Percentiles rank a stretch among this genome's conserved stretches.
Conservation (phyloP, 306 rosid species). For the Prunus salicina region DNA sequence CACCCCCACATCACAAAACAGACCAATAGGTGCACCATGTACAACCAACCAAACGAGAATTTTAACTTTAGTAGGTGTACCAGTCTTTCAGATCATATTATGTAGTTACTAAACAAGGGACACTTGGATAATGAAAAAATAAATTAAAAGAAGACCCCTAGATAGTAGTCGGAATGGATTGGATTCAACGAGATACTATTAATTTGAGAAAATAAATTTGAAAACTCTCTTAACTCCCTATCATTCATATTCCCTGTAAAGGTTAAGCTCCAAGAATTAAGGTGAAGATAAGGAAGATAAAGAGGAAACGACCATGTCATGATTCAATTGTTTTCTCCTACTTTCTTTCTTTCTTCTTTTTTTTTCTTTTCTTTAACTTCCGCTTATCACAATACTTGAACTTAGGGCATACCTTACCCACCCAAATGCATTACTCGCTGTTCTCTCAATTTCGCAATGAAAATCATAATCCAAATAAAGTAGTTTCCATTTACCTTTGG, state of each 20-base stretch:
- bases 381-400: background rate
- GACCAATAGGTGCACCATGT: background rate
- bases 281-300: background rate
- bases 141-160: no score
- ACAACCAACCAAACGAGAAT: background rate
- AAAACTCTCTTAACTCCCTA: background rate
- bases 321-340: background rate
- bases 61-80: background rate
- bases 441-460: background rate
- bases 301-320: background rate
- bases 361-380: background rate
- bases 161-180: background rate
- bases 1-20: background rate
- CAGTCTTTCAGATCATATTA: background rate
- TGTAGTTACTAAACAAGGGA: background rate
- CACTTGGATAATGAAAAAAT: background rate
- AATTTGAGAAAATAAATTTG: background rate
- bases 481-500: conserved; percentile 56
- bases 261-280: background rate
- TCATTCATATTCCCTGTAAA: background rate
- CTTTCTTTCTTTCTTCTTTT: background rate
- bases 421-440: background rate
- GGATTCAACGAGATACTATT: background rate
- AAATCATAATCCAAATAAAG: background rate
- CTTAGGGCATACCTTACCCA: background rate